Percentiles rank a stretch among this genome's conserved stretches.
These are phyloP conservation scores for Colletotrichum viniferum DNA, from an alignment of 2,329 filamentous ascomycete genomes.

Conservation along the genomic window DNA sequence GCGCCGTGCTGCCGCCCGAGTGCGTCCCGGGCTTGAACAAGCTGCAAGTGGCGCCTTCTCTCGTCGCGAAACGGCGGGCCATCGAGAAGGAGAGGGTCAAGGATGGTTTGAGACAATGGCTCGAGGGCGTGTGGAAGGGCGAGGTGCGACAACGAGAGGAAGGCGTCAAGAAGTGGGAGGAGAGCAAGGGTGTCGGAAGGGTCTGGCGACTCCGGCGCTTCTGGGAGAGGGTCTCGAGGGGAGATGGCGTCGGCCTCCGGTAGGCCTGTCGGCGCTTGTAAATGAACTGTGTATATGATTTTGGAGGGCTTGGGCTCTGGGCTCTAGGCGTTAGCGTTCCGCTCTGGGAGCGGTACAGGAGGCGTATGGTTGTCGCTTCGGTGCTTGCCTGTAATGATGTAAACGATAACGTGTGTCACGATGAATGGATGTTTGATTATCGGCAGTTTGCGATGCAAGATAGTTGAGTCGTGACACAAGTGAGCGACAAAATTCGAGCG, in stretches of 20 bases:
- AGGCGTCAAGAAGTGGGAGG: constrained; percentile 50
- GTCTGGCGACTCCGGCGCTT: constrained; percentile 68
- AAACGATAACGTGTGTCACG: neutral
- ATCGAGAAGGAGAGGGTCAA: constrained; percentile 73
- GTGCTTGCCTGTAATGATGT: neutral
- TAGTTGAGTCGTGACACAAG: neutral
- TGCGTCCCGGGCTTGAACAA: constrained; percentile 54
- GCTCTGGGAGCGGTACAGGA: neutral
- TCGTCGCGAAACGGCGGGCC: constrained; percentile 66
- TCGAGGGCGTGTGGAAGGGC: constrained; percentile 61
- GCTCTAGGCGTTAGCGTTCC: neutral
- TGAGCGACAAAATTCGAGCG: neutral
- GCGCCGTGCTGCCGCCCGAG: constrained; percentile 69
- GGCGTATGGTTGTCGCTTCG: neutral
- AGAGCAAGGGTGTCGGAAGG: constrained; percentile 56
- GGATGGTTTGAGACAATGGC: constrained; percentile 68
- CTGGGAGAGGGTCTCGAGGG: constrained; percentile 65
- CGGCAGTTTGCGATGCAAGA: neutral
- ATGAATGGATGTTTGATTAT: neutral
- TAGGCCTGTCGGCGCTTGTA: neutral
- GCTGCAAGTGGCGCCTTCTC: constrained; percentile 57
- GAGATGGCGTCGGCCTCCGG: constrained; percentile 30
- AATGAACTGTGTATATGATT: neutral
- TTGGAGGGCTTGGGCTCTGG: neutral
- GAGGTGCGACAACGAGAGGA: constrained; percentile 56